Percentiles rank a stretch among this genome's conserved stretches.
Evolutionary conservation across 768 basidiomycete genomes (phyloP).

Genomic region (Gymnopilus junonius): DNA sequence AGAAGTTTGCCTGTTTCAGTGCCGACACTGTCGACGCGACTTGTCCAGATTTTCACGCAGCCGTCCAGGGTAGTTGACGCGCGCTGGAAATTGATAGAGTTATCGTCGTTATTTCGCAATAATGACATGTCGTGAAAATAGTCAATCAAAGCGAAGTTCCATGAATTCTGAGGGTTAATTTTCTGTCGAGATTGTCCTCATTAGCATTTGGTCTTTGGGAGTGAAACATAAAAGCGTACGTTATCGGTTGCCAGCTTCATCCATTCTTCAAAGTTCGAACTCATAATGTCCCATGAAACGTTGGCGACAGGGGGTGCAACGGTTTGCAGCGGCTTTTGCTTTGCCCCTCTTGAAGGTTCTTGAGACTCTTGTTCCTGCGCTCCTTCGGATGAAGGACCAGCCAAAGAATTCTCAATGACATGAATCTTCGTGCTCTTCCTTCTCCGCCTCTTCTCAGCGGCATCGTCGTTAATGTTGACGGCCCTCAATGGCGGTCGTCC

Average conservation of each 20-base stretch:
- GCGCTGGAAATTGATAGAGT: slow-evolving; percentile 98
- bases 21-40: slow-evolving; percentile 94
- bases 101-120: slow-evolving; percentile 89
- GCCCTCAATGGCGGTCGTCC: slow-evolving; percentile 46
- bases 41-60: slow-evolving; percentile 99
- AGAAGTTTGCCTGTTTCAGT: slow-evolving; percentile 96
- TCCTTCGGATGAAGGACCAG: slow-evolving; percentile 63
- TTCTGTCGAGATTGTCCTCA: slow-evolving; percentile 58
- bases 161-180: slow-evolving; percentile 97
- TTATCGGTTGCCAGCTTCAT: slow-evolving; percentile 99
- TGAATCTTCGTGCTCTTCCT: slow-evolving; percentile 76
- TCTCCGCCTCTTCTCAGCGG: slow-evolving; percentile 82
- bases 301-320: slow-evolving; percentile 63
- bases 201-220: neutral
- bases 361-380: slow-evolving; percentile 39
- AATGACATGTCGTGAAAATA: slow-evolving; percentile 99
- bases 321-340: slow-evolving; percentile 66
- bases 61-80: slow-evolving; percentile 97
- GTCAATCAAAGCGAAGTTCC: slow-evolving; percentile 97
- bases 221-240: slow-evolving; percentile 48
- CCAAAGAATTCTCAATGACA: slow-evolving; percentile 58
- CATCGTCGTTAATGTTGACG: slow-evolving; percentile 79
- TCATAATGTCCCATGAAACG: slow-evolving; percentile 83
- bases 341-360: slow-evolving; percentile 46
- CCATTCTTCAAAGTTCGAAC: slow-evolving; percentile 97